Evolutionary conservation across 306 rosid species (phyloP), one percentile per base, ranked within the genome.

Genomic region (Betula pendula): DNA sequence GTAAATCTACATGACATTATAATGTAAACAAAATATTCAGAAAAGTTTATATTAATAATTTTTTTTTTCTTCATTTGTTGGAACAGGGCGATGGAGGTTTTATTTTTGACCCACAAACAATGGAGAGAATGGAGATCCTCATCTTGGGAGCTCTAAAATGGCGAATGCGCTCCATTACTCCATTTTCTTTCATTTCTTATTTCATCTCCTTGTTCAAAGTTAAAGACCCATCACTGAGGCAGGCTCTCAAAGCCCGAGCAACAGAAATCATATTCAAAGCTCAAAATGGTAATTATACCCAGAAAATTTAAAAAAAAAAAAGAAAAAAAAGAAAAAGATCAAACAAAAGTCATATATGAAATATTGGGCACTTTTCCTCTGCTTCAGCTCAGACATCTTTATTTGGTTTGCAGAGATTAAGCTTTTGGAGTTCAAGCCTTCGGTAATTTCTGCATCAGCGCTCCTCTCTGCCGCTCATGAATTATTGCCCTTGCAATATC

Each of bases 101-200:
- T 44, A 88, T 92, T 22, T 95, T 90, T 77, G 98, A 90, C 84
- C 11, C 87, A 13, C 92, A 89, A 82, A 90, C 97, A 44, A 80
- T 95, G 42, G 85, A 89, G 72, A 84, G 96, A 86, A 95, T 92
- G 98, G 98, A 95, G 55, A 77, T 77, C 9, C 74, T 95, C 50
- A 83, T 95, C 5, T 83, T 95, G 82, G 97, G 97, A 52, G 88
- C 90, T 68, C 84, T 95, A 2, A 81, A 95, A 8, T 95, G 98
- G 98, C 48, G 97, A 79, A 92, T 92, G 97, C 97, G 98, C 43
- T 95, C 98, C 2, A 89, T 92, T 71, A 95, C 98, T 5, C 96
- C 98, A 31, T 92, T 95, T 83, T 92, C 97, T 70, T 95, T 95
- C 80, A 31, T 92, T 27, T 81, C 90, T 2, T 90, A 84, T 75